Evolutionary conservation across 139 green algal species (phyloP).

Genomic region (Auxenochlorella pyrenoidosa): DNA sequence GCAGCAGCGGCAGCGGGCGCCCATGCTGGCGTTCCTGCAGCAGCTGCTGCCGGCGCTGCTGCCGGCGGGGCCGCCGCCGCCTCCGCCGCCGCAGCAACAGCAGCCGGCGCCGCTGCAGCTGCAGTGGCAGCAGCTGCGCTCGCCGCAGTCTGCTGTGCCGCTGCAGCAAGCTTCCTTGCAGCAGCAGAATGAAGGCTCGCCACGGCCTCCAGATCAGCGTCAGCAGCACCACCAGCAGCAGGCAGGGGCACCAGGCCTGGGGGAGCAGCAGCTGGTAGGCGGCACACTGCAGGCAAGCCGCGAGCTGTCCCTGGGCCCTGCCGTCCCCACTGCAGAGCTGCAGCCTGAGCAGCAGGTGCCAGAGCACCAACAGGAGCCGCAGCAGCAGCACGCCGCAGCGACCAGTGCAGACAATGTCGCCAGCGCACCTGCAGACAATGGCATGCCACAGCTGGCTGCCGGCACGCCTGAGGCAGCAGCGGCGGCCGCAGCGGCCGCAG

Average conservation of each 20-base stretch:
- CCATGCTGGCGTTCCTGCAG: slow-evolving; percentile 3
- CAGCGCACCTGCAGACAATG: too few species aligned
- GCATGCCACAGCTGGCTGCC: neutral
- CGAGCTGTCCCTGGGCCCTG: too few species aligned
- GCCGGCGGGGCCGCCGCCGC: neutral
- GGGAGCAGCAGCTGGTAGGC: too few species aligned
- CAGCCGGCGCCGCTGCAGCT: neutral
- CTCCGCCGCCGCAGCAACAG: neutral
- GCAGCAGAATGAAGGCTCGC: neutral
- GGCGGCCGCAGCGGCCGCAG: neutral
- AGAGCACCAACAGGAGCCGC: neutral
- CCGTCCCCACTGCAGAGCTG: neutral
- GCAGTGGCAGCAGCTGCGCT: neutral
- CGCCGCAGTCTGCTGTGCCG: neutral
- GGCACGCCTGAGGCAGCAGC: neutral
- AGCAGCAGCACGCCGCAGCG: neutral
- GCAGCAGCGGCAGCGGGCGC: slow-evolving; percentile 25
- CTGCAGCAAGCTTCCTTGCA: neutral
- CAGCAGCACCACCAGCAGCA: neutral
- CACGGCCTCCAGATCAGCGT: neutral
- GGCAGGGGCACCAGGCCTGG: neutral
- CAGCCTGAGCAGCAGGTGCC: neutral
- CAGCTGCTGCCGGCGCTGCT: slow-evolving; percentile 17
- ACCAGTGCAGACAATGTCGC: neutral
- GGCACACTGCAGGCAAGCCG: too few species aligned